Conservation (phyloP, 1,284 basidiomycete species). For the Apiotrichum mycotoxinovorans region DNA sequence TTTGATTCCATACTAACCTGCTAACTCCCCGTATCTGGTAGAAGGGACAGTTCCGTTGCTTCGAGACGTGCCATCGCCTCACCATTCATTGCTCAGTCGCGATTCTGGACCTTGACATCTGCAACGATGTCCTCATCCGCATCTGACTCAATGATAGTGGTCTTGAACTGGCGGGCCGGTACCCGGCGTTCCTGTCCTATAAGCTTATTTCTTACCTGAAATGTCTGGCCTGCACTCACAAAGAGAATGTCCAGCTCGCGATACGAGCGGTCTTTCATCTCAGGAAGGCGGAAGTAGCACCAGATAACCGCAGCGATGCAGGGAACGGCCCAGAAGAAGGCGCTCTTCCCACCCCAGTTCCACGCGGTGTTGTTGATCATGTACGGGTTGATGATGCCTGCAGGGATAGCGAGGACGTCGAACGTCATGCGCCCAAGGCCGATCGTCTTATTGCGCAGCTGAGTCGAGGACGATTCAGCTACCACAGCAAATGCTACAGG, state of each 20-base stretch:
- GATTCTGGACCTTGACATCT: no score
- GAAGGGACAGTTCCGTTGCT: no score
- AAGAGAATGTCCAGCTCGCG: conserved; percentile 48
- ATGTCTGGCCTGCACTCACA: conserved; percentile 18
- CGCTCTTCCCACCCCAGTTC: conserved; percentile 32
- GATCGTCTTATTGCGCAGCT: conserved; percentile 52
- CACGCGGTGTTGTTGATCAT: conserved; percentile 11
- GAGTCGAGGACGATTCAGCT: conserved; percentile 47
- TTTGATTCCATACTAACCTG: no score
- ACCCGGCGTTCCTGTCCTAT: conserved; percentile 19
- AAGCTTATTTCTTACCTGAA: no score
- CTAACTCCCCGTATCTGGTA: no score
- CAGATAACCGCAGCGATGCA: background rate
- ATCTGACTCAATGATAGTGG: conserved; percentile 40
- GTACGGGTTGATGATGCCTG: conserved; percentile 1
- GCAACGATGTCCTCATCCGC: no score
- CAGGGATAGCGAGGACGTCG: conserved; percentile 8
- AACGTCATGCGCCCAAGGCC: conserved; percentile 34
- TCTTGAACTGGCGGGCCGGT: conserved; percentile 41
- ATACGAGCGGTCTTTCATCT: conserved; percentile 47
- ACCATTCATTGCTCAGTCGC: no score
- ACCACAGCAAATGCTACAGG: background rate
- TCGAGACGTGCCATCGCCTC: no score
- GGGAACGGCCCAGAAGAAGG: conserved; percentile 42
- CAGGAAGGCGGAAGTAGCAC: conserved; percentile 43